Evolutionary conservation across 306 rosid genomes (phyloP).

Genomic region (Trifolium repens): DNA sequence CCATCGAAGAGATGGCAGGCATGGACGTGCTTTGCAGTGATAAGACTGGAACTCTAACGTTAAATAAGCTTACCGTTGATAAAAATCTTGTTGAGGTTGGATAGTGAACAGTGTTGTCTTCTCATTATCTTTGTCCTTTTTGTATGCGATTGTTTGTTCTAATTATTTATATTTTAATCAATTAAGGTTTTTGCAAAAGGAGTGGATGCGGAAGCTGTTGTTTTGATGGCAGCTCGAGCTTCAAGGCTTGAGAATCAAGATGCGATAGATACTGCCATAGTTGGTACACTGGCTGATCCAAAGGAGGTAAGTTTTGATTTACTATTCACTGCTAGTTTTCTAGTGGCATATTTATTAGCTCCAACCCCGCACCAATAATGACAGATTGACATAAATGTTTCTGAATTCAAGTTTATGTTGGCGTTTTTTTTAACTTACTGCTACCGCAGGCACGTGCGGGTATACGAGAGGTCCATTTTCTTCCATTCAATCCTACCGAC

Average conservation of each 20-base stretch:
- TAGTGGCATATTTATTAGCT: constrained; percentile 16
- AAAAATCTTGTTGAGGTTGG: constrained; percentile 91
- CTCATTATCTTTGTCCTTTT: constrained; percentile 24
- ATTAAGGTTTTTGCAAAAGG: constrained; percentile 86
- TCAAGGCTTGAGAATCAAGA: constrained; percentile 96
- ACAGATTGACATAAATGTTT: background rate
- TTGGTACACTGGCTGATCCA: constrained; percentile 97
- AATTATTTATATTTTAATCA: constrained; percentile 36
- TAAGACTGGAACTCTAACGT: constrained; percentile 92
- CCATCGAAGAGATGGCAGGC: constrained; percentile 99
- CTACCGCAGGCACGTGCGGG: constrained; percentile 86
- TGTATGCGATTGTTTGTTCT: constrained; percentile 18
- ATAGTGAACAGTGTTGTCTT: constrained; percentile 35
- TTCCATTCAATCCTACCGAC: constrained; percentile 97
- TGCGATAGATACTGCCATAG: constrained; percentile 95
- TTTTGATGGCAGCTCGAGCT: constrained; percentile 97
- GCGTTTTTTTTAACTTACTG: constrained; percentile 37
- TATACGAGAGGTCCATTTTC: constrained; percentile 92
- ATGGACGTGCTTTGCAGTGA: constrained; percentile 99
- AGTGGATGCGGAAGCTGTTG: constrained; percentile 87
- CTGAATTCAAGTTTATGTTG: constrained; percentile 31
- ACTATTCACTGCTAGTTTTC: constrained; percentile 7
- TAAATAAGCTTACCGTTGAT: constrained; percentile 90
- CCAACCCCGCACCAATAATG: background rate
- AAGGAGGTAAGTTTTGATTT: constrained; percentile 70